Base-by-base conservation (phyloP, 1,139 yeast species). In the Kurtzmaniella natalensis region DNA sequence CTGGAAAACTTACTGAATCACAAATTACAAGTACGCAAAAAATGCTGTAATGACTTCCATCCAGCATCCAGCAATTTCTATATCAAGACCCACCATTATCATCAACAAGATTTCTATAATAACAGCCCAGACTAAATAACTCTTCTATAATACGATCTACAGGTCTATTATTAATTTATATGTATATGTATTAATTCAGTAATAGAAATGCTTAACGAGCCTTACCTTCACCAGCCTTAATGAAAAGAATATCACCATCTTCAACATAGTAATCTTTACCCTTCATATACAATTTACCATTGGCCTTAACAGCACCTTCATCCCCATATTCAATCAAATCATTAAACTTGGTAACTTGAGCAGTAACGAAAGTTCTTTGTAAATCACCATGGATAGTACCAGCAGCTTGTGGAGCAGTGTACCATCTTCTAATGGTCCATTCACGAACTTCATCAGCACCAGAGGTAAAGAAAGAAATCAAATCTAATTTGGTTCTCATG, bases 211-310 rank as follows among this genome's bases (percentile, higher is more conserved):
- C 43, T 62, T 68, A 68, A 58, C 75, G 70, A 40, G 72, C 74
- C 74, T 89, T 89, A 69, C 96, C 96, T 40, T 95, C 95, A 61
- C 94, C 96, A 43, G 96, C 88, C 73, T 94, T 84, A 73, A 89
- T 85, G 70, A 82, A 89, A 50, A 89, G 81, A 52, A 92, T 75
- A 60, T 89, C 97, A 60, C 96, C 75, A 48, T 69, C 75, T 47
- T 64, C 71, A 44, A 94, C 96, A 44, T 78, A 92, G 58, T 94
- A 92, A 48, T 89, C 97, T 66, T 92, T 94, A 75, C 99, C 99
- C 80, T 92, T 92, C 58, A 76, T 85, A 62, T 77, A 64, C 56
- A 92, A 77, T 67, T 92, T 92, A 67, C 98, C 98, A 41, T 89
- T 89, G 39, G 97, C 82, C 66, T 82, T 84, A 52, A 89, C 95